Evolutionary conservation across 768 basidiomycete species (phyloP), one percentile per base, ranked within the genome.

Genomic region (Kwoniella europaea): DNA sequence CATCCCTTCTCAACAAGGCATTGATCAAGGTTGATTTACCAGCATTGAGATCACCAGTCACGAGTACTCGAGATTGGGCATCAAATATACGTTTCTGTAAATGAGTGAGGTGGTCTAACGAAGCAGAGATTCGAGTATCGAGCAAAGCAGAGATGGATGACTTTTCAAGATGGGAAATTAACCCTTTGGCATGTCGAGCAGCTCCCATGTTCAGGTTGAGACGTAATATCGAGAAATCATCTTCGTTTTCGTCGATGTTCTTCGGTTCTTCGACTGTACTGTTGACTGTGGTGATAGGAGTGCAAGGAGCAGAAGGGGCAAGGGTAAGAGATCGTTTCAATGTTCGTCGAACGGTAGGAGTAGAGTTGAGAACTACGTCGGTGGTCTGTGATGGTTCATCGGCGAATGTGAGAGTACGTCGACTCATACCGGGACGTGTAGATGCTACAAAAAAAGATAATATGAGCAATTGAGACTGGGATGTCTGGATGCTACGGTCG

Each of bases 21-120:
- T 99, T 99, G 82, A 99, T 93, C 81, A 99, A 92, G 0, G 97
- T 98, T 20, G 94, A 97, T 85, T 99, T 99, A 78, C 97, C 97
- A 44, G 97, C 92, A 82, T 99, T 99, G 69, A 99, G 87, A 82
- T 99, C 97, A 71, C 97, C 97, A 24, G 97, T 98, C 69, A 99
- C 94, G 73, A 99, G 89, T 61, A 99, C 94, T 83, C 97, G 93
- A 78, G 94, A 96, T 0, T 93, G 91, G 6, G 90, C 93, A 83
- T 98, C 95, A 82, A 91, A 87, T 15, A 98, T 90, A 52, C 97
- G 92, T 61, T 88, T 87, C 43, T 91, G 90, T 72, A 99, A 90
- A 75, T 91, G 91, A 70, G 91, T 88, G 70, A 98, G 88, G 81
- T 98, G 94, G 24, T 87, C 86, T 66, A 92, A 84, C 22, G 93